phyloP scores from a whole-genome alignment of 768 basidiomycete species.

The Lepiota subincarnata region DNA sequence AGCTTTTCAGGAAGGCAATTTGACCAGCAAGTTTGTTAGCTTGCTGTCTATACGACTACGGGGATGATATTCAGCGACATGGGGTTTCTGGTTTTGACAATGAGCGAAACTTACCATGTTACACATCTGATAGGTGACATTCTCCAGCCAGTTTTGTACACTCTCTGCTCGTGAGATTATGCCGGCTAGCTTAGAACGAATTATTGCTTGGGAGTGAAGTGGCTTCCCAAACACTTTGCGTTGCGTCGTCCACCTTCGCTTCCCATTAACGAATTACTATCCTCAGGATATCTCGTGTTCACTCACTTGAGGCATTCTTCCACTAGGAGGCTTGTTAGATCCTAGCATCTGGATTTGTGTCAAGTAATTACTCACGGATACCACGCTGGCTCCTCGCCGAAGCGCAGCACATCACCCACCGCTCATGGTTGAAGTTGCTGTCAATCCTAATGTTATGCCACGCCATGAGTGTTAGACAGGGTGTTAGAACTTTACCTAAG shows the following conservation, averaged over 20 bases:
- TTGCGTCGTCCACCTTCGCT: conserved; percentile 75
- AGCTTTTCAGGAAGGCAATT: conserved; percentile 73
- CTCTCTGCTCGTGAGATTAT: conserved; percentile 80
- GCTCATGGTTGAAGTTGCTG: conserved; percentile 93
- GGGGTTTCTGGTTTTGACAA: neutral
- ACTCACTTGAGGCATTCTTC: conserved; percentile 81
- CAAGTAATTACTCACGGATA: conserved; percentile 19
- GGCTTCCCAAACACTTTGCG: conserved; percentile 92
- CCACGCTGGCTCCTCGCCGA: conserved; percentile 52
- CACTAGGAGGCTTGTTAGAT: conserved; percentile 31
- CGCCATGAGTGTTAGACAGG: neutral
- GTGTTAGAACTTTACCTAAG: conserved; percentile 21
- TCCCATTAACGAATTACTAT: too few relatives aligned
- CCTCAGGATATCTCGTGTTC: neutral
- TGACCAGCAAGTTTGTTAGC: conserved; percentile 71
- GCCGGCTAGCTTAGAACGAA: conserved; percentile 78
- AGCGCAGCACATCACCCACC: conserved; percentile 84
- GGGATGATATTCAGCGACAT: conserved; percentile 4
- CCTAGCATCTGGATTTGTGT: neutral
- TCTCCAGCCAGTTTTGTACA: conserved; percentile 79
- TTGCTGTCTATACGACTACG: conserved; percentile 66
- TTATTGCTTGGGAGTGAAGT: conserved; percentile 77
- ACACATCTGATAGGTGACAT: conserved; percentile 84
- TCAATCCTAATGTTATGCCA: neutral
- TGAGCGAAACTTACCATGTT: conserved; percentile 52